These are phyloP conservation scores for Candida smagusa DNA, from an alignment of 1,139 yeast genomes.

Conservation along the genomic window DNA sequence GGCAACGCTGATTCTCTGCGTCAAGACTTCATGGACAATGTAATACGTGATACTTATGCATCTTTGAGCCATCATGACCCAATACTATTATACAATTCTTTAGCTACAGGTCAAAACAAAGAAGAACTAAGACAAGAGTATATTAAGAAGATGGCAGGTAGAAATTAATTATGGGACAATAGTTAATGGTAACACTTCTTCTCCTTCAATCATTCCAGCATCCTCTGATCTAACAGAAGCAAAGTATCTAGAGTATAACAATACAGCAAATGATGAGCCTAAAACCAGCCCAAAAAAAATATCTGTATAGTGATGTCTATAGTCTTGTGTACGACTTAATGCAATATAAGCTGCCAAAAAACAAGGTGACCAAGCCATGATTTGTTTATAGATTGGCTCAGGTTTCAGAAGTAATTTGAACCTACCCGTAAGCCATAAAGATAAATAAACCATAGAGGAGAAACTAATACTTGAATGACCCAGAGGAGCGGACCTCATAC, in stretches of 20 bases:
- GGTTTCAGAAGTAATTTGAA: constrained; percentile 24
- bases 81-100: constrained; percentile 61
- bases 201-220: constrained; percentile 11
- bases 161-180: constrained; percentile 1
- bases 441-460: constrained; percentile 35
- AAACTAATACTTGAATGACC: constrained; percentile 47
- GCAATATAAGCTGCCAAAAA: constrained; percentile 37
- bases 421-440: constrained; percentile 63
- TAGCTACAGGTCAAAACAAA: constrained; percentile 57
- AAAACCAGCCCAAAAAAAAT: constrained; percentile 55
- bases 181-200: constrained; percentile 11
- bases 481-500: constrained; percentile 46
- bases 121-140: constrained; percentile 46
- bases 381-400: constrained; percentile 10
- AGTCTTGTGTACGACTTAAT: constrained; percentile 65
- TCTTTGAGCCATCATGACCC: constrained; percentile 69
- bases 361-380: constrained; percentile 12
- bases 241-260: constrained; percentile 49
- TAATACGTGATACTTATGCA: constrained; percentile 73
- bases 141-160: constrained; percentile 55
- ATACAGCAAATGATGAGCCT: constrained; percentile 47
- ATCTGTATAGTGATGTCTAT: constrained; percentile 74
- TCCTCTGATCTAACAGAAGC: constrained; percentile 20
- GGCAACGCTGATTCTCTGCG: constrained; percentile 68
- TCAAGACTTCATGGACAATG: constrained; percentile 53